phyloP scores from a whole-genome alignment of 345 rosid species.

The Dovyalis caffra region DNA sequence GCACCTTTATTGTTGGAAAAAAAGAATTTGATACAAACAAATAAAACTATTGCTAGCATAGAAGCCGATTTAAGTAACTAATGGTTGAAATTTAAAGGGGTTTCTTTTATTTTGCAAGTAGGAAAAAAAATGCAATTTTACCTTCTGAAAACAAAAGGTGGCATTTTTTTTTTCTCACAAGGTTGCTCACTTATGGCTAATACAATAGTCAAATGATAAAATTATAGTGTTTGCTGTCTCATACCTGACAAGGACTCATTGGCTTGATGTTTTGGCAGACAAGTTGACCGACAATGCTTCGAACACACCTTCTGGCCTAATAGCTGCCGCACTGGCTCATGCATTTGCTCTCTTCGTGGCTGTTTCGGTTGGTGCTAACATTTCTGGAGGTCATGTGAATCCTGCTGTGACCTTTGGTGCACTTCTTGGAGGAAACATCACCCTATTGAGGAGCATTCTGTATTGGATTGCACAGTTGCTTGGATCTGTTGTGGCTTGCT shows the following conservation, averaged over 20 bases:
- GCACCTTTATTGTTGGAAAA: no score
- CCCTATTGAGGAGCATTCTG: conserved; percentile 20
- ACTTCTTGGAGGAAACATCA: conserved; percentile 22
- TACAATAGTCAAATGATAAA: not conserved
- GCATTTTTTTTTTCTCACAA: not conserved
- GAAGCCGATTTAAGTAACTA: no score
- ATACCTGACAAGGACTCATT: not conserved
- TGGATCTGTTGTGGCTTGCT: conserved; percentile 27
- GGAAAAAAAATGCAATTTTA: not conserved
- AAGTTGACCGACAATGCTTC: conserved; percentile 33
- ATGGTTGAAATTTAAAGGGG: not conserved
- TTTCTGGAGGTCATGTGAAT: conserved; percentile 26
- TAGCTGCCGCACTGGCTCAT: conserved; percentile 24
- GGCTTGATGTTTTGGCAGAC: conserved; percentile 15
- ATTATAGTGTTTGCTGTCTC: no score
- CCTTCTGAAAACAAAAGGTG: no score
- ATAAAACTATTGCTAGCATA: no score
- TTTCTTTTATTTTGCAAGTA: no score
- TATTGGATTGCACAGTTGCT: conserved; percentile 28
- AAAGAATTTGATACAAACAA: not conserved
- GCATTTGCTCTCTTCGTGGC: conserved; percentile 28
- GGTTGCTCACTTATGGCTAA: not conserved
- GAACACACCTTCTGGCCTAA: conserved; percentile 21
- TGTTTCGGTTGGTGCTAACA: conserved; percentile 25
- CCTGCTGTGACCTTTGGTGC: conserved; percentile 29